A percentile compares a stretch with the other conserved stretches of the same genome.
Conservation (phyloP, 805 yeast genomes). For the Ogataea saltuana region DNA sequence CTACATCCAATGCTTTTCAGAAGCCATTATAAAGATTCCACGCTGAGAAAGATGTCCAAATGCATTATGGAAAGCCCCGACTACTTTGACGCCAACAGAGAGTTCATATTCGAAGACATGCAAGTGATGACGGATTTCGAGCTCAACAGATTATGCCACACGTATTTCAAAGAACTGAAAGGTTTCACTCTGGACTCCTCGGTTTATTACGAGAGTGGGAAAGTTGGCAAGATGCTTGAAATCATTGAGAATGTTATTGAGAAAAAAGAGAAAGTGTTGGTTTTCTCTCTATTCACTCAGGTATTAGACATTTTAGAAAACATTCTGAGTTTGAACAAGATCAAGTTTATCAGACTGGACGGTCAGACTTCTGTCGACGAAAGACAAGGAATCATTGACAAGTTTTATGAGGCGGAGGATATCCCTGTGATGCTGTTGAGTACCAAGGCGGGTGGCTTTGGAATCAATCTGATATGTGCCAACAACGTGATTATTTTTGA, state of each 20-base stretch:
- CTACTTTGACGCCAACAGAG: slow-evolving; percentile 71
- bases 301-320: slow-evolving; percentile 84
- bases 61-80: slow-evolving; percentile 79
- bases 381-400: slow-evolving; percentile 89
- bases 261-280: slow-evolving; percentile 64
- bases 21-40: slow-evolving; percentile 54
- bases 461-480: slow-evolving; percentile 94
- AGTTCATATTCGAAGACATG: slow-evolving; percentile 91
- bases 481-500: slow-evolving; percentile 89
- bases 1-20: slow-evolving; percentile 90
- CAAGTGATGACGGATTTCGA: slow-evolving; percentile 92
- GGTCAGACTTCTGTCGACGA: slow-evolving; percentile 94
- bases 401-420: slow-evolving; percentile 74
- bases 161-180: slow-evolving; percentile 67
- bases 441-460: slow-evolving; percentile 98
- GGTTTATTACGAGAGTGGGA: slow-evolving; percentile 68
- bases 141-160: slow-evolving; percentile 68
- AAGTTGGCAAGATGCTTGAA: slow-evolving; percentile 56
- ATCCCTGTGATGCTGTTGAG: slow-evolving; percentile 87
- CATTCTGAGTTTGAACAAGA: slow-evolving; percentile 60
- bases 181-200: slow-evolving; percentile 53
- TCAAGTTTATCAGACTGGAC: slow-evolving; percentile 81
- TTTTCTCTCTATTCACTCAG: slow-evolving; percentile 92
- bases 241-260: slow-evolving; percentile 58
- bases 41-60: slow-evolving; percentile 65